Evolutionary conservation across 495 filamentous ascomycete species (phyloP), one percentile per base, ranked within the genome.

Genomic region (Penicillium turbatum): DNA sequence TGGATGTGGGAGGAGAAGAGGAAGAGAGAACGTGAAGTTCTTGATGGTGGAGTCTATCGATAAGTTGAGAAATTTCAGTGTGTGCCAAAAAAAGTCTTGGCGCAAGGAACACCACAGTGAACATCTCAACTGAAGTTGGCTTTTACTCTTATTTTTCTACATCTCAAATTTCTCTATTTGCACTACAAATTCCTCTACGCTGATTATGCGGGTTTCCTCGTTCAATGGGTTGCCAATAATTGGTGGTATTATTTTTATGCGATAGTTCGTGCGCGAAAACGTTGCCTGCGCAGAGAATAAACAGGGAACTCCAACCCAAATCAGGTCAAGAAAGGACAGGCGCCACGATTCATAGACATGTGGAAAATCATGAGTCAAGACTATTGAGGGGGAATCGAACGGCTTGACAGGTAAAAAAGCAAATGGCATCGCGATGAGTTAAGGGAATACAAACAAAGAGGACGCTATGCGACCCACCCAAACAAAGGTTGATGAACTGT

Each of bases 21-120:
- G 54, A 61, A 55, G 47, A 47, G 55, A 55, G 59, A 62, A 45
- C 44, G 48, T 43, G 54, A 61, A 50, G 63, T 65, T 65, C 62
- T 62, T 71, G 70, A 68, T 66, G 71, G 71, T 73, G 72, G 70
- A 74, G 70, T 63, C 64, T 69, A 69, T 69, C 66, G 66, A 69
- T 69, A 67, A 69, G 62, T 64, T 65, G 66, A 66, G 64, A 73
- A 75, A 73, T 73, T 75, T 75, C 66, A 67, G 64, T 73, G 72
- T 75, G 72, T 71, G 71, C 58, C 61, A 66, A 57, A 67, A n/a
- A 70, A 70, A 71, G 63, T 73, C 72, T 75, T 75, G 72, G 72
- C 72, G 59, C 64, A 61, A 31, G 48, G 60, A 62, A 62, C 60
- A 59, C 46, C 56, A 42, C 39, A 16, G 41, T 29, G 29, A 55